Base-by-base conservation (phyloP, 768 basidiomycete genomes). In the Tylopilus felleus region DNA sequence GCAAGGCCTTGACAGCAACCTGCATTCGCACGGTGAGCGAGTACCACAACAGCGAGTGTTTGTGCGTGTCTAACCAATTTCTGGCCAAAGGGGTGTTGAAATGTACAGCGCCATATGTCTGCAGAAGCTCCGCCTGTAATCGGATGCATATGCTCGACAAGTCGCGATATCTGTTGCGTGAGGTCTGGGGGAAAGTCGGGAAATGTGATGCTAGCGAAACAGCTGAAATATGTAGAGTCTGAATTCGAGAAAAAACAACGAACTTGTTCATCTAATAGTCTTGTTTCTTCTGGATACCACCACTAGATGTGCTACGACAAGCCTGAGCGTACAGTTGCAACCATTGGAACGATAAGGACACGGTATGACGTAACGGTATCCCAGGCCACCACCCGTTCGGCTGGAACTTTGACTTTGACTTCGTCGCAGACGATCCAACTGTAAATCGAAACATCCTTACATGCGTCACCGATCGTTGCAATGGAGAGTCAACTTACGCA, bases 1-100 rank as follows among this genome's bases (percentile, higher is more conserved):
- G 57, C 29, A 53, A 47, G 10, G 51, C 50, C 27, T 58, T 58
- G 50, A 58, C 49, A 33, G 49, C 57, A 19, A 58, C 57, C 57
- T 58, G n/a, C 29, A 21, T 25, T 21, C 10, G n/a, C 5, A 29
- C 35, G 9, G 7, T 53, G 31, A 53, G 19, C 12, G 2, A n/a
- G n/a, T 1, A 22, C 23, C 12, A 12, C 33, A 14, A 13, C 16
- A 36, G 13, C 14, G 22, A 5, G 38, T 19, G 5, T 19, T 13
- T 35, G 16, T 22, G 27, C 1, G 13, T 31, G 23, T n/a, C 57
- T 7, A n/a, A 58, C 57, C 47, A 1, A 8, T 39, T 28, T 44
- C 2, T 46, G 19, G 16, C 57, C 57, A 22, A 53, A 36, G 0
- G 49, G 35, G 28, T 59, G 31, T 13, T 36, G 21, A 28, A 49